A percentile compares a stretch with the other conserved stretches of the same genome.
Conservation (phyloP, 257 asterid species). For the Craterostigma plantagineum region DNA sequence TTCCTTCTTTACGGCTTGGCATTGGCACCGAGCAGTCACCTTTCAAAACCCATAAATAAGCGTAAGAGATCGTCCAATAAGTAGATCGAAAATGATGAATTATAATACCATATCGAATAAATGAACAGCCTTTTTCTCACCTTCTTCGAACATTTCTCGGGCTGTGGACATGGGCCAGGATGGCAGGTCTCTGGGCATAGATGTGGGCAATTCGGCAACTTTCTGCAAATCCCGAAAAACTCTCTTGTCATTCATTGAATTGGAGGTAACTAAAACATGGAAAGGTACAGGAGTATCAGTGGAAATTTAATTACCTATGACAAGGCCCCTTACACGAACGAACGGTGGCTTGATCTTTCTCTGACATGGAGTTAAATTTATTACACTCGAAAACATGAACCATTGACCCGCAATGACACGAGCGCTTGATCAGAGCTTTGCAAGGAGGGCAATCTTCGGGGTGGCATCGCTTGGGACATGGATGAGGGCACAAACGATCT, state of each 20-base stretch:
- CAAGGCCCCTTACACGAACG: constrained; percentile 96
- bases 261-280: not conserved
- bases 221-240: constrained; percentile 38
- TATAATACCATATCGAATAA: not conserved
- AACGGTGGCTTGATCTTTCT: constrained; percentile 39
- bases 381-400: constrained; percentile 78
- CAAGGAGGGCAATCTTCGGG: constrained; percentile 85
- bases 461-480: constrained; percentile 70
- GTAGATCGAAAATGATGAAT: too few relatives aligned
- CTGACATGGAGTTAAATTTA: constrained; percentile 46
- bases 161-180: constrained; percentile 74
- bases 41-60: constrained; percentile 14
- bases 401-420: constrained; percentile 89
- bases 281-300: not conserved
- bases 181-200: constrained; percentile 88
- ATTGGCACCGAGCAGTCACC: constrained; percentile 69
- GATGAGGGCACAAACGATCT: constrained; percentile 55
- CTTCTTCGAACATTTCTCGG: constrained; percentile 84
- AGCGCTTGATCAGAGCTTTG: constrained; percentile 59
- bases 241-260: not conserved
- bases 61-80: constrained; percentile 1
- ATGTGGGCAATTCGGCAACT: constrained; percentile 71
- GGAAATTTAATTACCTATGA: constrained; percentile 52
- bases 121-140: constrained; percentile 20
- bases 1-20: constrained; percentile 71